Base-by-base conservation (phyloP, 805 yeast species). In the Ogataea thermomethanolica region DNA sequence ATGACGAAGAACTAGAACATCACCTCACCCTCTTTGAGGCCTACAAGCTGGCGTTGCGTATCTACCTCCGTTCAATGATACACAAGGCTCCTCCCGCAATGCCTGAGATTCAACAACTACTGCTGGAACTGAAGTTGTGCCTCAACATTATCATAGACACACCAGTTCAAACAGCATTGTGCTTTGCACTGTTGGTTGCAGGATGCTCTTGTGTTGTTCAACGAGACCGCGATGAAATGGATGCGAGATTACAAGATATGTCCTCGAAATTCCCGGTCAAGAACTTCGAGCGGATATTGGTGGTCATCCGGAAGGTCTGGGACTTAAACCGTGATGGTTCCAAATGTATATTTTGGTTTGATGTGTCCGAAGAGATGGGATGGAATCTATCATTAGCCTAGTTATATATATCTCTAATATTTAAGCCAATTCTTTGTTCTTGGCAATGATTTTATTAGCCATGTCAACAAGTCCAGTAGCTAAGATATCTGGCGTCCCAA, bases 21-120 rank as follows among this genome's bases (percentile, higher is more conserved):
- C 70, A 66, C 47, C 40, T 59, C 29, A 56, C 62, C 7, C 50
- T 66, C 21, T 68, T 66, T 39, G 67, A 61, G 35, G 39, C 63
- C 4, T 64, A 58, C 39, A 51, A 51, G 41, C 25, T 55, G 21
- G 37, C 52, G 11, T 34, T 46, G 3, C 46, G 41, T 21, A 49
- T 53, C 7, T 49, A 55, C 30, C 35, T 53, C 8, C 45, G 57
- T 22, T 48, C 43, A 17, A 24, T 50, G 24, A 34, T 54, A 3
- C 41, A 39, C 14, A 43, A 45, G 24, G 24, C 39, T 2, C 54
- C 59, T 9, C 53, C 59, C 4, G 40, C 37, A 12, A 37, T 50
- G 15, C 50, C 52, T 1, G 59, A 54, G 41, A 53, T 49, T 14
- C 53, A 48, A 30, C 25, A 32, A 7, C 33, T 51, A 24, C 25